Evolutionary conservation across 2,329 filamentous ascomycete genomes (phyloP).

Genomic region (Pyricularia sp.): DNA sequence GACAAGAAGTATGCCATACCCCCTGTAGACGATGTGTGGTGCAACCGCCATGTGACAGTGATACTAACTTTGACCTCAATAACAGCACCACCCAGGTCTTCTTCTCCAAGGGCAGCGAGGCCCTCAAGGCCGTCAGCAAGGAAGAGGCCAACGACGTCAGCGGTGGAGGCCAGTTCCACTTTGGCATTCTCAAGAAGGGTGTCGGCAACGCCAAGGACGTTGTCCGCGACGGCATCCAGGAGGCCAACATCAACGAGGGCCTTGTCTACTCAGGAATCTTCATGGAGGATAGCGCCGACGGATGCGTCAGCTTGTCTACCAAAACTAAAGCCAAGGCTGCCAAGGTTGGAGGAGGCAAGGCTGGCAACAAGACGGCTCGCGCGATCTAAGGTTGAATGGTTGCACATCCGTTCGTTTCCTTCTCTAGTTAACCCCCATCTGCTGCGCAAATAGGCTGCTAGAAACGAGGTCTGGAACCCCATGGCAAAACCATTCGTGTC

Average conservation of each 20-base stretch:
- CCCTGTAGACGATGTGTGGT: neutral
- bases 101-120: slow-evolving; percentile 35
- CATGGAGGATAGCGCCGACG: slow-evolving; percentile 31
- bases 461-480: neutral
- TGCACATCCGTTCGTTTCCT: neutral
- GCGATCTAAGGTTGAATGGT: neutral
- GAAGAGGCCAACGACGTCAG: slow-evolving; percentile 35
- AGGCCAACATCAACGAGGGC: slow-evolving; percentile 35
- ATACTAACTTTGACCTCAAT: neutral
- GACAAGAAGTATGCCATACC: slow-evolving; percentile 31
- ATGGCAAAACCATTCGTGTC: neutral
- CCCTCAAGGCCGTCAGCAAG: slow-evolving; percentile 33
- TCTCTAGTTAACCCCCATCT: neutral
- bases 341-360: neutral
- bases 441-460: neutral
- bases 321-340: neutral
- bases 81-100: slow-evolving; percentile 40
- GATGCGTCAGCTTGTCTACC: slow-evolving; percentile 22
- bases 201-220: slow-evolving; percentile 30
- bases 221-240: slow-evolving; percentile 33
- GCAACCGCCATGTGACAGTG: neutral
- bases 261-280: slow-evolving; percentile 40
- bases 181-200: slow-evolving; percentile 50
- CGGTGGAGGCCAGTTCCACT: slow-evolving; percentile 48
- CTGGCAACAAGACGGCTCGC: neutral